A percentile compares a stretch with the other conserved stretches of the same genome.
Evolutionary conservation across 2,329 filamentous ascomycete genomes (phyloP).

Genomic region (Monilinia fructicola): DNA sequence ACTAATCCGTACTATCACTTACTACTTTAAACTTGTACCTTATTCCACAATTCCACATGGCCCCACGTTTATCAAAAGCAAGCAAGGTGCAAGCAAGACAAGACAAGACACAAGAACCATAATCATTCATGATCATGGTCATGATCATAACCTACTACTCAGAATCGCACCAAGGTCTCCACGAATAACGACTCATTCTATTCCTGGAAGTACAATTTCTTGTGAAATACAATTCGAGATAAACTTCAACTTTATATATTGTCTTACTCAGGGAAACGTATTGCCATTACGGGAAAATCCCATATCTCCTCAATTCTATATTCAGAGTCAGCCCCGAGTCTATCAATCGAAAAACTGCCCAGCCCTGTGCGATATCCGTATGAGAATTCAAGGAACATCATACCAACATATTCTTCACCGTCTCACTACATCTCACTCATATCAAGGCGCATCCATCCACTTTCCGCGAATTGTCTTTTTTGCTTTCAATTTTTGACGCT

Average conservation of each 20-base stretch:
- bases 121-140: neutral
- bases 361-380: neutral
- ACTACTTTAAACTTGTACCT: conserved; percentile 11
- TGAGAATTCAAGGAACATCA: neutral
- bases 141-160: neutral
- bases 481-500: neutral
- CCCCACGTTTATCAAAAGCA: conserved; percentile 17
- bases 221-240: no score
- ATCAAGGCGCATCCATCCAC: conserved; percentile 1
- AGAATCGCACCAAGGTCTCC: neutral
- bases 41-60: conserved; percentile 7
- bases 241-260: no score
- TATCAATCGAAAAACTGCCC: neutral
- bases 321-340: conserved; percentile 12
- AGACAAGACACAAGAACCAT: conserved; percentile 1
- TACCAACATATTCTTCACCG: conserved; percentile 10
- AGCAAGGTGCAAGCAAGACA: conserved; percentile 12
- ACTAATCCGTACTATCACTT: neutral
- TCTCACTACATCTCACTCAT: conserved; percentile 20
- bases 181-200: neutral
- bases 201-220: no score
- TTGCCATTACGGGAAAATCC: neutral
- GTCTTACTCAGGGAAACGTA: no score
- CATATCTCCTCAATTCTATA: conserved; percentile 2
- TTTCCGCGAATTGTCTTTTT: neutral